A percentile compares a stretch with the other conserved stretches of the same genome.
phyloP scores from a whole-genome alignment of 768 basidiomycete species.

The Gautieria morchelliformis region DNA sequence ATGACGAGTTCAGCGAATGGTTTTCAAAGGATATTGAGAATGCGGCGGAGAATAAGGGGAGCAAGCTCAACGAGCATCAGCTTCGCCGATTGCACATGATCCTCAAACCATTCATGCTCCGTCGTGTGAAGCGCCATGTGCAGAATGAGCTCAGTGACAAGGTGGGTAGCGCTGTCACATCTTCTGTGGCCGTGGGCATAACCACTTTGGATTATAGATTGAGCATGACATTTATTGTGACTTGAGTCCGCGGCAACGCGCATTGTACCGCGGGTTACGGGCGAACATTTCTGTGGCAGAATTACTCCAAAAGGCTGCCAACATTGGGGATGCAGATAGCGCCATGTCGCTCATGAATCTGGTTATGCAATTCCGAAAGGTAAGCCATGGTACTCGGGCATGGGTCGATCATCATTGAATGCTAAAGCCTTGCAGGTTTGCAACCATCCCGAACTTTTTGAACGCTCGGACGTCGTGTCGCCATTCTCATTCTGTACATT shows the following conservation, averaged over 20 bases:
- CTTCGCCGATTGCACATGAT: conserved; percentile 95
- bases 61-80: conserved; percentile 91
- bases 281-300: conserved; percentile 94
- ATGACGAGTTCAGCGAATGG: conserved; percentile 99
- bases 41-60: conserved; percentile 83
- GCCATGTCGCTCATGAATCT: conserved; percentile 96
- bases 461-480: conserved; percentile 89
- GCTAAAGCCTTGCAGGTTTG: conserved; percentile 52
- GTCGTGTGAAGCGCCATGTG: conserved; percentile 96
- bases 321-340: conserved; percentile 82
- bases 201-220: conserved; percentile 45
- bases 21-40: conserved; percentile 99
- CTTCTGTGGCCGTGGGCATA: neutral
- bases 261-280: conserved; percentile 80
- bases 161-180: conserved; percentile 32
- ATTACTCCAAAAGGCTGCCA: conserved; percentile 85
- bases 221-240: conserved; percentile 94
- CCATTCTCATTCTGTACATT: conserved; percentile 86
- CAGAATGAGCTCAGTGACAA: conserved; percentile 99
- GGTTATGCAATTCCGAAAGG: conserved; percentile 99
- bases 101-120: conserved; percentile 96
- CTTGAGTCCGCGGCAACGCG: conserved; percentile 84
- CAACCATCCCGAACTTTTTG: conserved; percentile 97
- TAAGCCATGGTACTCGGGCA: conserved; percentile 19
- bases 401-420: neutral